These are phyloP conservation scores for Globisporangium heterothallicum DNA, from an alignment of 352 stramenopile species.

Conservation along the genomic window DNA sequence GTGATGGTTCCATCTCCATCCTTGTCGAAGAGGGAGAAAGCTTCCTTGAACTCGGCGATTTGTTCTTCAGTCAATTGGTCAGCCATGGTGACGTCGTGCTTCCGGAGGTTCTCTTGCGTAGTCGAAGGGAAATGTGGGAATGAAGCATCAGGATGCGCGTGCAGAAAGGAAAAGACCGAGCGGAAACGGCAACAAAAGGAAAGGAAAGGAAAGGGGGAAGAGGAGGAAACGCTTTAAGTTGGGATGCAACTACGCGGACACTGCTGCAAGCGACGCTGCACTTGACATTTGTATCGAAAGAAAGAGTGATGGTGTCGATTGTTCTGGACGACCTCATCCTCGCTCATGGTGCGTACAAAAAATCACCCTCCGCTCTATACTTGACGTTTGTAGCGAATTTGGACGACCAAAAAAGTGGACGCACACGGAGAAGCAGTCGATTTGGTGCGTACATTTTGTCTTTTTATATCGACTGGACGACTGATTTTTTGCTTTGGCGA, in stretches of 20 bases:
- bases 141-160: slow-evolving; percentile 21
- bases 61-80: slow-evolving; percentile 92
- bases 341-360: slow-evolving; percentile 21
- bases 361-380: not conserved
- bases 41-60: slow-evolving; percentile 99
- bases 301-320: not conserved
- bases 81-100: slow-evolving; percentile 44
- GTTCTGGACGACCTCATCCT: not conserved
- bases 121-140: slow-evolving; percentile 58
- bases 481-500: too few species aligned
- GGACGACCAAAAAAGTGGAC: slow-evolving; percentile 28
- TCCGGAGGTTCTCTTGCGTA: slow-evolving; percentile 25
- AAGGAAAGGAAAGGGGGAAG: too few species aligned
- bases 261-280: not conserved
- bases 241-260: not conserved
- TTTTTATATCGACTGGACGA: not conserved
- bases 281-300: slow-evolving; percentile 1
- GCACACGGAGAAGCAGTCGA: slow-evolving; percentile 4
- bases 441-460: slow-evolving; percentile 12
- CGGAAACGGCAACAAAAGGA: too few species aligned
- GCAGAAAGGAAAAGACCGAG: not conserved
- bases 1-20: slow-evolving; percentile 98
- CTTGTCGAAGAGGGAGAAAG: slow-evolving; percentile 99
- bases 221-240: not conserved
- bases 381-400: slow-evolving; percentile 30